These are phyloP conservation scores for Irpex sp. DNA, from an alignment of 1,284 basidiomycete genomes.

Conservation along the genomic window DNA sequence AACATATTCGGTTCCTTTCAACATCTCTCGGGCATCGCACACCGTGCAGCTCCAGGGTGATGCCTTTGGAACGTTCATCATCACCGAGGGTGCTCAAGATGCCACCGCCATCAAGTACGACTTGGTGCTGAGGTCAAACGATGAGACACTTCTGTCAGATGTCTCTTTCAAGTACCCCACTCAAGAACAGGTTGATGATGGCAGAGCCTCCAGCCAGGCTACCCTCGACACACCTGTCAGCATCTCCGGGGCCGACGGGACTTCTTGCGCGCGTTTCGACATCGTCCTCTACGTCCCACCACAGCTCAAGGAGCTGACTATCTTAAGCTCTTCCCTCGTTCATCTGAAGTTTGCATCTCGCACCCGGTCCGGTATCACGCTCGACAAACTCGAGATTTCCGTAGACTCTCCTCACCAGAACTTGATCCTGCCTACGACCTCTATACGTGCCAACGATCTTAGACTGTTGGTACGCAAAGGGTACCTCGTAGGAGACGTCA, in stretches of 20 bases:
- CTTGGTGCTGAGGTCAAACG: slow-evolving; percentile 41
- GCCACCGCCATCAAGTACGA: slow-evolving; percentile 45
- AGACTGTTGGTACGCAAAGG: slow-evolving; percentile 45
- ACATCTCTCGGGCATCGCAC: slow-evolving; percentile 19
- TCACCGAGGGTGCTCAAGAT: slow-evolving; percentile 38
- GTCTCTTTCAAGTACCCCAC: slow-evolving; percentile 32
- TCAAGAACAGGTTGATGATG: slow-evolving; percentile 26
- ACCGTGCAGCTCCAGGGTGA: slow-evolving; percentile 30
- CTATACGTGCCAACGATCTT: slow-evolving; percentile 36
- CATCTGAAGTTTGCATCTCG: slow-evolving; percentile 46
- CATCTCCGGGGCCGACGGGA: slow-evolving; percentile 5
- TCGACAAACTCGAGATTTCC: slow-evolving; percentile 44
- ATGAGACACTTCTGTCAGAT: slow-evolving; percentile 35
- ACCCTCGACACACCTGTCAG: slow-evolving; percentile 26
- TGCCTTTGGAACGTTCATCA: slow-evolving; percentile 47
- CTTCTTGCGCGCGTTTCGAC: slow-evolving; percentile 51
- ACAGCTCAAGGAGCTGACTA: slow-evolving; percentile 40
- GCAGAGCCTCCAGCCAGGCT: slow-evolving; percentile 33
- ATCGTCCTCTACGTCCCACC: slow-evolving; percentile 47
- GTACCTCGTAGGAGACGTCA: slow-evolving; percentile 57
- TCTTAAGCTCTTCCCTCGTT: slow-evolving; percentile 36
- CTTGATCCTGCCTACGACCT: slow-evolving; percentile 42
- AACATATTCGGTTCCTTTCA: slow-evolving; percentile 37
- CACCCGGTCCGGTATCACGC: slow-evolving; percentile 32
- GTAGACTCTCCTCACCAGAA: slow-evolving; percentile 32